Percentiles rank a stretch among this genome's conserved stretches.
Evolutionary conservation across 495 filamentous ascomycete genomes (phyloP).

Genomic region (Pyrenula aspistea): DNA sequence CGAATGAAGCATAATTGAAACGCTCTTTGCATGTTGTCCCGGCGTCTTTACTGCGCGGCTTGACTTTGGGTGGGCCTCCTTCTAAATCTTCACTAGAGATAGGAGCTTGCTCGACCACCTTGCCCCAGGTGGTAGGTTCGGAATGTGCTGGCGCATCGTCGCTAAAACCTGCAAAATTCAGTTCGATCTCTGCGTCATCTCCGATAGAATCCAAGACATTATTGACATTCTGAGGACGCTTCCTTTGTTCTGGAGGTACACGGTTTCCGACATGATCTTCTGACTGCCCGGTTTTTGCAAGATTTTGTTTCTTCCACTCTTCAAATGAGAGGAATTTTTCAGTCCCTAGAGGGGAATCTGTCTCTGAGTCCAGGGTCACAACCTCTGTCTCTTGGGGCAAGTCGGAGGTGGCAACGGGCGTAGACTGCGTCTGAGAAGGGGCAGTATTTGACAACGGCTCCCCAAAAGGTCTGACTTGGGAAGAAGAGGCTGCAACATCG

Average conservation of each 20-base stretch:
- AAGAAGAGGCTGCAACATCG: not conserved
- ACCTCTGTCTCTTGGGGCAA: constrained; percentile 17
- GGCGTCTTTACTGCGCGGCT: constrained; percentile 68
- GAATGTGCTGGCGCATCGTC: constrained; percentile 17
- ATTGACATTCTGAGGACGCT: constrained; percentile 41
- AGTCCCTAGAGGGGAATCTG: constrained; percentile 63
- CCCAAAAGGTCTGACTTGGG: not conserved
- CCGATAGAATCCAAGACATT: constrained; percentile 64
- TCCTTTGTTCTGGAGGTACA: constrained; percentile 17
- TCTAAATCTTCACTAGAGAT: constrained; percentile 7
- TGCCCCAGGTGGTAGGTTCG: not conserved
- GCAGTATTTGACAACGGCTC: not conserved
- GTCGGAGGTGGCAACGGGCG: not conserved
- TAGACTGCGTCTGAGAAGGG: constrained; percentile 2
- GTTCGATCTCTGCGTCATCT: constrained; percentile 81
- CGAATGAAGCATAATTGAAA: constrained; percentile 94
- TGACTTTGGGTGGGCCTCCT: constrained; percentile 27
- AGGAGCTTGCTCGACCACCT: not conserved
- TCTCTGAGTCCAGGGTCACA: too few species aligned
- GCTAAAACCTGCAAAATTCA: constrained; percentile 71
- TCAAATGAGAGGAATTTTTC: constrained; percentile 93
- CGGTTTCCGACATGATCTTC: constrained; percentile 52
- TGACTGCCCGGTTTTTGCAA: constrained; percentile 77
- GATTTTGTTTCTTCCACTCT: constrained; percentile 93
- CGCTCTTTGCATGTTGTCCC: constrained; percentile 91